Evolutionary conservation across 129 eudicot genomes (phyloP).

Genomic region (Artemisia tridentata): DNA sequence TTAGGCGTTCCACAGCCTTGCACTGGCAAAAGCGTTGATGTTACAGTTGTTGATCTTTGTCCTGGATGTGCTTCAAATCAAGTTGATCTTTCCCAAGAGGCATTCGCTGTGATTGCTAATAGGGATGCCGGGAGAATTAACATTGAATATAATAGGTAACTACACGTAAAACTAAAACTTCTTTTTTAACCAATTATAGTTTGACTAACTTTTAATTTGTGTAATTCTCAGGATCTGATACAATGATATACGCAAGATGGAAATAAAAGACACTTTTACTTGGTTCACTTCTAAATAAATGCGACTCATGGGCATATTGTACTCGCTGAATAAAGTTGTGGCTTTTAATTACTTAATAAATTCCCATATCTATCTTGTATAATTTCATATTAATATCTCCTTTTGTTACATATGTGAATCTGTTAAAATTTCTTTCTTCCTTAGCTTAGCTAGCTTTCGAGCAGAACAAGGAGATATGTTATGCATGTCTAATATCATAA

Average conservation of each 20-base stretch:
- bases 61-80: slow-evolving; percentile 37
- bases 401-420: too few species aligned
- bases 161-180: not conserved
- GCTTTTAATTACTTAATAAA: not conserved
- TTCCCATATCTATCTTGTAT: too few species aligned
- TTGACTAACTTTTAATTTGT: not conserved
- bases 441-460: too few species aligned
- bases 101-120: slow-evolving; percentile 38
- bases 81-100: slow-evolving; percentile 47
- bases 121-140: slow-evolving; percentile 36
- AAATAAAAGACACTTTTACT: not conserved
- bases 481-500: too few species aligned
- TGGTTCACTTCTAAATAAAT: not conserved
- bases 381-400: too few species aligned
- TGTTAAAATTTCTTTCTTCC: too few species aligned
- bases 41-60: slow-evolving; percentile 45
- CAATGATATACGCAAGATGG: too few species aligned
- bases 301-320: not conserved
- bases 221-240: slow-evolving; percentile 24
- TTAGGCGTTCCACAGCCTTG: slow-evolving; percentile 34
- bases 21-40: slow-evolving; percentile 22
- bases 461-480: too few species aligned
- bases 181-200: not conserved
- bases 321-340: not conserved
- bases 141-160: slow-evolving; percentile 33